Percentiles rank a stretch among this genome's conserved stretches.
Conservation (phyloP, 78 protist species). For the Dictyostelium capitatum region DNA sequence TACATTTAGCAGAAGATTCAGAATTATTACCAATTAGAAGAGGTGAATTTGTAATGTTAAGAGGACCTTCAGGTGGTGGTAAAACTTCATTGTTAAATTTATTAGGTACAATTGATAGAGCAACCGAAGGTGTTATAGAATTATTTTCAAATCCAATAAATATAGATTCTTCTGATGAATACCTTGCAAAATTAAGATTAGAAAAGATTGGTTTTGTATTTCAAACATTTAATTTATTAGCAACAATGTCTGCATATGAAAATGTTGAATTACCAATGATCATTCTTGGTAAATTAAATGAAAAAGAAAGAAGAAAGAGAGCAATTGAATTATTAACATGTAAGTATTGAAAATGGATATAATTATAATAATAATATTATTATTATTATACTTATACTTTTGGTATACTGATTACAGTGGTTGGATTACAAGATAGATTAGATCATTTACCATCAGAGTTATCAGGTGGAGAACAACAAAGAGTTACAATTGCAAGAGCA, state of each 20-base stretch:
- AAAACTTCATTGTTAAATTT: constrained; percentile 95
- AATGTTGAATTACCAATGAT: constrained; percentile 97
- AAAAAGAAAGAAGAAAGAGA: constrained; percentile 79
- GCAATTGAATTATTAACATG: constrained; percentile 69
- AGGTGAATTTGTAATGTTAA: constrained; percentile 96
- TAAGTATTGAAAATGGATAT: background rate
- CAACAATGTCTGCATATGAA: constrained; percentile 96
- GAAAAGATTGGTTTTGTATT: constrained; percentile 95
- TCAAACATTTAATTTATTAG: constrained; percentile 96
- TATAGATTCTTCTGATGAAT: constrained; percentile 80
- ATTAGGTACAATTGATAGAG: constrained; percentile 94
- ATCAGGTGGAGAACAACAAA: constrained; percentile 98
- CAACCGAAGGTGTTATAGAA: constrained; percentile 85
- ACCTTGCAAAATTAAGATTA: constrained; percentile 90
- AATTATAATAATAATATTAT: background rate
- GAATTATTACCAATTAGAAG: constrained; percentile 67
- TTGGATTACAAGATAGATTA: constrained; percentile 95
- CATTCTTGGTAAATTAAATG: constrained; percentile 85
- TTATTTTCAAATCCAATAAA: constrained; percentile 81
- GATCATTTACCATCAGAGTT: constrained; percentile 96
- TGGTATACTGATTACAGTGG: constrained; percentile 82
- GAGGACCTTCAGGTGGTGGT: constrained; percentile 98
- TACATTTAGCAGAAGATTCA: constrained; percentile 72
- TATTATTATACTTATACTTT: background rate
- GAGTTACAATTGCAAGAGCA: constrained; percentile 97